phyloP scores from a whole-genome alignment of 345 rosid species.

The Linum lewisii region DNA sequence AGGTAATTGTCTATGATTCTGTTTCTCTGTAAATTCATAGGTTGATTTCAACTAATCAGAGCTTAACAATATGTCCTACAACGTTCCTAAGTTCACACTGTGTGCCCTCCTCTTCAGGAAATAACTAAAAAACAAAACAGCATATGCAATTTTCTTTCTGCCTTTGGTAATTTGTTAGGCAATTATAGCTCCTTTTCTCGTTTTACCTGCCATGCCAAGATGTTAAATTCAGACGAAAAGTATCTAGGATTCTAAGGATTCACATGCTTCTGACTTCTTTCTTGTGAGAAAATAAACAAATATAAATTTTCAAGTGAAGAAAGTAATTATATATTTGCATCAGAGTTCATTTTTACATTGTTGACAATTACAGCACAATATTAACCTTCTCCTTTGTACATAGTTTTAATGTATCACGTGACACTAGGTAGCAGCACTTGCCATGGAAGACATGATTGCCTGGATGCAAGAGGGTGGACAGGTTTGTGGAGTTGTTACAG shows the following conservation, averaged over 20 bases:
- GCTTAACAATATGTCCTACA: background rate
- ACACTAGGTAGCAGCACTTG: conserved; percentile 99
- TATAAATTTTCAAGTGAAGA: too few species aligned
- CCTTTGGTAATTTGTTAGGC: too few species aligned
- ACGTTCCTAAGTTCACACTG: background rate
- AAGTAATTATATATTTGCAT: too few species aligned
- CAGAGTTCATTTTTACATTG: background rate
- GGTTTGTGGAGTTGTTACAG: conserved; percentile 37
- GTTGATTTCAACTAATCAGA: background rate
- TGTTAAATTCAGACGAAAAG: too few species aligned
- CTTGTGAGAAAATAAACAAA: too few species aligned
- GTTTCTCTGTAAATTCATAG: background rate
- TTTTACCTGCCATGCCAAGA: too few species aligned
- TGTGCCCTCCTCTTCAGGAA: too few species aligned
- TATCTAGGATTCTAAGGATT: background rate
- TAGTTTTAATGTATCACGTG: conserved; percentile 71
- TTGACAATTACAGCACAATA: conserved; percentile 28
- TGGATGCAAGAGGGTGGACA: conserved; percentile 99
- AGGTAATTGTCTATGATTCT: conserved; percentile 39
- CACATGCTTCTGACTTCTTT: too few species aligned
- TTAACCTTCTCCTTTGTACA: conserved; percentile 54
- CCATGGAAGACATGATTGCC: conserved; percentile 98
- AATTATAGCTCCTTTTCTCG: too few species aligned
- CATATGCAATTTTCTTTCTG: too few species aligned
- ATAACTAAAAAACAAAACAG: too few species aligned